These are phyloP conservation scores for Fistulifera pelliculosa DNA, from an alignment of 108 stramenopile genomes.

Conservation along the genomic window DNA sequence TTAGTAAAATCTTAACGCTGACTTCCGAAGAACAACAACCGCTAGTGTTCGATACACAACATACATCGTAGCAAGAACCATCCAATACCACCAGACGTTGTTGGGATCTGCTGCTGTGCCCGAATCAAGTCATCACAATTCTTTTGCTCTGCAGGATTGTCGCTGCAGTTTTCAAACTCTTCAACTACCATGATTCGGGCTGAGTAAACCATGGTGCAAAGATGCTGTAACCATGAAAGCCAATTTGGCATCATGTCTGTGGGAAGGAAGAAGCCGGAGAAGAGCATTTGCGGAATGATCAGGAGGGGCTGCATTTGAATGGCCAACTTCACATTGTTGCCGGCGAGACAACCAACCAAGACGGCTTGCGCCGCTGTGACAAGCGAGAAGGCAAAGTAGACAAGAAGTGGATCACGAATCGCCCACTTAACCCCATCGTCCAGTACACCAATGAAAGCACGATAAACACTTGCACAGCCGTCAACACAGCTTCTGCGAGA, in stretches of 20 bases:
- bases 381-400: constrained; percentile 42
- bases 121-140: constrained; percentile 35
- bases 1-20: constrained; percentile 64
- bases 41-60: constrained; percentile 29
- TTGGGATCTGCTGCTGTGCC: constrained; percentile 19
- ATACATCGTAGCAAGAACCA: constrained; percentile 22
- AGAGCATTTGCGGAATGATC: constrained; percentile 83
- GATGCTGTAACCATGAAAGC: constrained; percentile 63
- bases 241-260: constrained; percentile 54
- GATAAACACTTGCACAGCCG: constrained; percentile 31
- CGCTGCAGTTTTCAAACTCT: constrained; percentile 32
- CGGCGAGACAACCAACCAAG: constrained; percentile 40
- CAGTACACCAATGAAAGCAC: constrained; percentile 17
- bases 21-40: constrained; percentile 38
- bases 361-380: constrained; percentile 57
- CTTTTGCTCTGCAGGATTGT: no score
- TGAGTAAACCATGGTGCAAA: constrained; percentile 58
- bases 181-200: constrained; percentile 49
- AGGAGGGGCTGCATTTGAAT: constrained; percentile 61
- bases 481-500: constrained; percentile 24
- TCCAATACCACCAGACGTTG: constrained; percentile 48
- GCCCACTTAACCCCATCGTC: constrained; percentile 28
- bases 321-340: constrained; percentile 19
- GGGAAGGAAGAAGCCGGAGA: constrained; percentile 73
- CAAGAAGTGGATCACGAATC: constrained; percentile 19